phyloP scores from a whole-genome alignment of 495 filamentous ascomycete genomes.

The Diplogelasinospora grovesii region DNA sequence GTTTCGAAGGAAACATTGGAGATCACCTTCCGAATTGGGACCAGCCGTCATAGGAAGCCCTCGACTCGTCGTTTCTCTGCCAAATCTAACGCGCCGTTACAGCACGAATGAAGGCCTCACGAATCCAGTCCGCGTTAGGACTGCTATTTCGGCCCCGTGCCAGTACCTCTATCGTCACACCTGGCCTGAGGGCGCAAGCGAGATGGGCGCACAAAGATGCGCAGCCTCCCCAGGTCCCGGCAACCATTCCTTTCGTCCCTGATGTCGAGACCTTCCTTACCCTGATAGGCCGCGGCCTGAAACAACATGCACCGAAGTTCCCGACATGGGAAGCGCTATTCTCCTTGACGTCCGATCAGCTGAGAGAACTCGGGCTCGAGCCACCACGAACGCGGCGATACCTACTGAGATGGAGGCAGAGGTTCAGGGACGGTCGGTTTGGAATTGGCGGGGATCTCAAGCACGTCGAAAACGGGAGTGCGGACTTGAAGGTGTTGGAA shows the following conservation, averaged over 20 bases:
- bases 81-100: neutral
- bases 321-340: conserved; percentile 87
- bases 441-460: conserved; percentile 74
- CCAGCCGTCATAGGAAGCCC: neutral
- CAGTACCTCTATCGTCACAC: conserved; percentile 6
- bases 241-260: conserved; percentile 76
- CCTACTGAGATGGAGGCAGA: conserved; percentile 77
- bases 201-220: conserved; percentile 25
- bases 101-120: conserved; percentile 26
- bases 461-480: conserved; percentile 65
- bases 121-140: conserved; percentile 23
- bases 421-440: conserved; percentile 66
- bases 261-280: conserved; percentile 83
- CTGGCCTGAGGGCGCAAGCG: conserved; percentile 23
- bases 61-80: neutral
- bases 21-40: too few relatives aligned
- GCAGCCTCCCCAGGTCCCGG: conserved; percentile 49
- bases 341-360: conserved; percentile 62
- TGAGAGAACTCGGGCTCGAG: conserved; percentile 79
- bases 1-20: neutral
- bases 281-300: conserved; percentile 81
- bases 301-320: conserved; percentile 73
- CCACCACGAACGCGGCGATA: conserved; percentile 75
- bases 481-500: conserved; percentile 62
- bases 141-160: conserved; percentile 24